phyloP scores from a whole-genome alignment of 164 flowering plant species.

The Piper betle region DNA sequence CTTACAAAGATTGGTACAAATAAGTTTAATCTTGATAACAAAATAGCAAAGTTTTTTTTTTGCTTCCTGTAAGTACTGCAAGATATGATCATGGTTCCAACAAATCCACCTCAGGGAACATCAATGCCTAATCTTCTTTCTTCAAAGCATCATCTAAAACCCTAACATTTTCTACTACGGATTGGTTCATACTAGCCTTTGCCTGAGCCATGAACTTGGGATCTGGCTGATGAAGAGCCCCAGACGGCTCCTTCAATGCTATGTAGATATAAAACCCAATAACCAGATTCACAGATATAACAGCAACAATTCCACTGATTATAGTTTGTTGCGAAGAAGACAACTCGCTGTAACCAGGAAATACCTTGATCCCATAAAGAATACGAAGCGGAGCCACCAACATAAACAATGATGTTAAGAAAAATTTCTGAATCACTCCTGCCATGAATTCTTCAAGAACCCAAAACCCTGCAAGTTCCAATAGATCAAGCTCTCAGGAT shows the following conservation, averaged over 20 bases:
- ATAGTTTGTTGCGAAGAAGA: conserved; percentile 46
- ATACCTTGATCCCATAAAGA: conserved; percentile 4
- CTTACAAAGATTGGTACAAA: too few relatives aligned
- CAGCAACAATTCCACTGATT: conserved; percentile 74
- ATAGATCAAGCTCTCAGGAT: too few relatives aligned
- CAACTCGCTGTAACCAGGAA: conserved; percentile 14
- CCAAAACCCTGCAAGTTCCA: too few relatives aligned
- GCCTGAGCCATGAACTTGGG: conserved; percentile 69
- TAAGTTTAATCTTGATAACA: too few relatives aligned
- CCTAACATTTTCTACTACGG: conserved; percentile 14
- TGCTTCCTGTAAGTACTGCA: too few relatives aligned
- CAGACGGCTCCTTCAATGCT: conserved; percentile 77
- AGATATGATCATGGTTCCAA: too few relatives aligned
- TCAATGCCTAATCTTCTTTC: conserved; percentile 36
- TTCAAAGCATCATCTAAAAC: conserved; percentile 23
- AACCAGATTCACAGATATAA: conserved; percentile 65
- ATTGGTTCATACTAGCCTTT: conserved; percentile 49
- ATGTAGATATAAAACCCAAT: conserved; percentile 60
- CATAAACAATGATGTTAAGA: conserved; percentile 5
- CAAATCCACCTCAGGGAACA: too few relatives aligned
- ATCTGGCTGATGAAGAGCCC: conserved; percentile 62
- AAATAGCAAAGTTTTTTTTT: too few relatives aligned
- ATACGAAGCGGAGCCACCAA: conserved; percentile 6
- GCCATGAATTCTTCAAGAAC: neutral
- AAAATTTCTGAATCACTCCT: conserved; percentile 2